Evolutionary conservation across 352 stramenopile genomes (phyloP).

Genomic region (Plasmopara muralis): DNA sequence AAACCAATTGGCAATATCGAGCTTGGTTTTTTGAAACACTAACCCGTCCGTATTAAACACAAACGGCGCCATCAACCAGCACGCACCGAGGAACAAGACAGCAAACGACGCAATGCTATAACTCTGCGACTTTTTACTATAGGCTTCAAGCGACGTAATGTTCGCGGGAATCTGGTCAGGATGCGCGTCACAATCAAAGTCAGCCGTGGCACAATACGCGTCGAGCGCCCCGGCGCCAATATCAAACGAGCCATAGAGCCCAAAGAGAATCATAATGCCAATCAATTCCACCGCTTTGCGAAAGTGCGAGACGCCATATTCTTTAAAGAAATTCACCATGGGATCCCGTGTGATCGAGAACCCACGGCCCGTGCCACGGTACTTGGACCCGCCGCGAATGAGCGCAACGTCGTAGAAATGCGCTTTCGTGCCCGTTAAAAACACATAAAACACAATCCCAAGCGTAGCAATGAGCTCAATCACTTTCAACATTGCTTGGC

Average conservation of each 20-base stretch:
- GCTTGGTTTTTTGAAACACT: conserved; percentile 73
- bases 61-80: conserved; percentile 79
- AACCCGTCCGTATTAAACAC: conserved; percentile 88
- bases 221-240: conserved; percentile 41
- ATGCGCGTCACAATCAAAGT: conserved; percentile 43
- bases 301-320: conserved; percentile 83
- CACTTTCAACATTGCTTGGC: conserved; percentile 65
- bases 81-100: conserved; percentile 71
- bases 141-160: conserved; percentile 58
- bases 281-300: conserved; percentile 85
- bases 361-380: conserved; percentile 76
- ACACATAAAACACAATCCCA: conserved; percentile 84
- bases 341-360: conserved; percentile 83
- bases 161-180: conserved; percentile 54
- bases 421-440: conserved; percentile 79
- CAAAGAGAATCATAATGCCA: conserved; percentile 78
- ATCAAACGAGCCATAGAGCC: conserved; percentile 69
- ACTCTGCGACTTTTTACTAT: conserved; percentile 52
- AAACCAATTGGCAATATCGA: conserved; percentile 79
- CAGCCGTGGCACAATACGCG: conserved; percentile 44
- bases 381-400: conserved; percentile 80
- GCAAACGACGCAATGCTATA: conserved; percentile 80
- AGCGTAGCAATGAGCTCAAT: conserved; percentile 71
- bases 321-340: conserved; percentile 87
- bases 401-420: conserved; percentile 85